Base-by-base conservation (phyloP, 208 protist species). In the Leishmania lainsoni region DNA sequence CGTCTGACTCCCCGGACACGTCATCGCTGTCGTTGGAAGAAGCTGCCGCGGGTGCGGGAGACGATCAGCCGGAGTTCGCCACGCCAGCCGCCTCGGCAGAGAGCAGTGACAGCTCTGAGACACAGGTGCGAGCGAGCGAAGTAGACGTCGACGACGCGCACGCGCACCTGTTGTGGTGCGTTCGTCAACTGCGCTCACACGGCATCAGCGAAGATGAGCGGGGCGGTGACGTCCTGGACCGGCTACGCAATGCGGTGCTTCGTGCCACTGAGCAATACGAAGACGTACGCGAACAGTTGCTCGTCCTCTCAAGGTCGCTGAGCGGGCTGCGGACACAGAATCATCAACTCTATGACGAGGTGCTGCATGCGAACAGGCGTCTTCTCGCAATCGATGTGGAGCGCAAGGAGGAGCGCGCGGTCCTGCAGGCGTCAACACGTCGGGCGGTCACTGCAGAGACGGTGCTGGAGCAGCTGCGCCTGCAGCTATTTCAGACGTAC, bases 401-500 rank as follows among this genome's bases (percentile, higher is more conserved):
- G 72, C 42, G 17, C 35, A 0, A 6, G 52, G 71, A 45, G 20
- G 17, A 12, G 6, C 14, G 63, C 17, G 59, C 26, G 10, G 5
- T 12, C 12, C 32, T 66, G 73, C 48, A 73, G 63, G 35, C 22
- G 42, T 52, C 22, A 9, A 74, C 35, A 49, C 54, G 35, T 32
- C 77, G 72, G 22, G 76, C 73, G 22, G 12, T 17, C 17, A 58
- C 72, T 5, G 56, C 71, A 12, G 77, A 65, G 61, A 45, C n/a
- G 54, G 77, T n/a, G 48, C 45, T 66, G 2, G 82, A 81, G 35
- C 32, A 73, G n/a, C 54, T 85, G 73, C 82, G 82, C 9, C 82
- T 85, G 56, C 76, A 71, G 35, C 77, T 85, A 20, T 85, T 81
- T 65, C 82, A 79, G 71, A 63, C 82, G 12, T 79, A 79, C 72